Base-by-base conservation (phyloP, 371 early-diverging fungal genomes). In the Rhizopus microsporus region DNA sequence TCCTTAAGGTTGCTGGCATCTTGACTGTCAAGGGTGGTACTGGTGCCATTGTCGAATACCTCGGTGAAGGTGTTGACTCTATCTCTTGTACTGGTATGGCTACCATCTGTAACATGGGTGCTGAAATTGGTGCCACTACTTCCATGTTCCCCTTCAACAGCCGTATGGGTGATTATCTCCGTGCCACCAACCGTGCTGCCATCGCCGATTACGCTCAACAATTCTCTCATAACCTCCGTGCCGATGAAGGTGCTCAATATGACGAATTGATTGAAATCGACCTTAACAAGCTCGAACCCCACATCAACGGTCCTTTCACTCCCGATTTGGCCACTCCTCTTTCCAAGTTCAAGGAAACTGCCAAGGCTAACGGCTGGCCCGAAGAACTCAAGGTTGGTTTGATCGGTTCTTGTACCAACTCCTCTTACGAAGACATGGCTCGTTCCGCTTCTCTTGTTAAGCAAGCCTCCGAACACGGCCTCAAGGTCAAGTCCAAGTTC, bases 81-180 rank as follows among this genome's bases (percentile, higher is more conserved):
- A 76, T 98, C 56, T 92, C 93, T 40, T 95, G 95, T 79, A 95
- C 96, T 33, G 98, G 96, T 54, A 96, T 96, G 97, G 96, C 91
- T 17, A 97, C 96, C 42, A 93, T 98, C 67, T 96, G 97, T 77
- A 96, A 97, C 80, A 98, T 96, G 97, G 97, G 96, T 57, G 95
- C 97, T 35, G 97, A 98, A 77, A 89, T 96, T 52, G 97, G 97
- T 40, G 95, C 96, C 38, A 96, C 97, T 49, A 95, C 97, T 13
- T 94, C 95, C 10, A 64, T 96, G 37, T 98, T 98, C 85, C 98
- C 98, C 34, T 96, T 86, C 82, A 91, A 89, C 58, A 60, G 73
- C 13, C 85, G 87, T 65, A 98, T 97, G 96, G 71, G 72, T 31
- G 84, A 87, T 44, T 98, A 95, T 66, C 83, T 98, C 55, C 70